Conservation (phyloP, 257 asterid species). For the Solanum rostratum region DNA sequence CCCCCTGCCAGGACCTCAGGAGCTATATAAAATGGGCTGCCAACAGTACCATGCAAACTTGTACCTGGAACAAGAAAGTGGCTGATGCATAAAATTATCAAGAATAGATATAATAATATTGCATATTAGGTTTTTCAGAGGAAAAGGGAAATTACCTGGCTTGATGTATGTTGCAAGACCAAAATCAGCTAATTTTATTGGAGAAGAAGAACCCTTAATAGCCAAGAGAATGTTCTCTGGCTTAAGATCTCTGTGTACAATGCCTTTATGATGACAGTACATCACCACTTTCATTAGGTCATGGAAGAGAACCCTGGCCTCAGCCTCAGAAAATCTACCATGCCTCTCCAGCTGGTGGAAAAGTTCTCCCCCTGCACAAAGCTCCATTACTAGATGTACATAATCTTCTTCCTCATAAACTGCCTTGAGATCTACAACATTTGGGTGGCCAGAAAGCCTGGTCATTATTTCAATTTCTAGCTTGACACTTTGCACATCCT, state of each 20-base stretch:
- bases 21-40: constrained; percentile 83
- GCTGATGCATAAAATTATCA: not conserved
- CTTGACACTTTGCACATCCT: constrained; percentile 61
- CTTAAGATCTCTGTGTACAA: constrained; percentile 71
- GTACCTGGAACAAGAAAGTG: constrained; percentile 33
- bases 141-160: constrained; percentile 22
- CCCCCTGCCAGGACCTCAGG: constrained; percentile 76
- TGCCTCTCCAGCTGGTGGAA: constrained; percentile 65
- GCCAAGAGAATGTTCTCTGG: constrained; percentile 74
- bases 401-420: constrained; percentile 71
- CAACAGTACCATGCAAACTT: constrained; percentile 58
- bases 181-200: constrained; percentile 69
- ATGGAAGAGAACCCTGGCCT: constrained; percentile 44
- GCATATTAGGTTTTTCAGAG: not conserved
- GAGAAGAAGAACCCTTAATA: constrained; percentile 55
- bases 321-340: constrained; percentile 61
- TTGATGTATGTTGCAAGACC: constrained; percentile 73
- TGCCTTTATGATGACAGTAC: constrained; percentile 72
- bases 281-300: constrained; percentile 60
- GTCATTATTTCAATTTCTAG: constrained; percentile 82
- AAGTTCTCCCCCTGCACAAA: constrained; percentile 86
- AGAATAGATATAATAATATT: not conserved
- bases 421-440: constrained; percentile 63
- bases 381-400: constrained; percentile 86
- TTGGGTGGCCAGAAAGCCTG: constrained; percentile 71